These are phyloP conservation scores for Pichia sp. DNA, from an alignment of 1,139 yeast species.

Conservation along the genomic window DNA sequence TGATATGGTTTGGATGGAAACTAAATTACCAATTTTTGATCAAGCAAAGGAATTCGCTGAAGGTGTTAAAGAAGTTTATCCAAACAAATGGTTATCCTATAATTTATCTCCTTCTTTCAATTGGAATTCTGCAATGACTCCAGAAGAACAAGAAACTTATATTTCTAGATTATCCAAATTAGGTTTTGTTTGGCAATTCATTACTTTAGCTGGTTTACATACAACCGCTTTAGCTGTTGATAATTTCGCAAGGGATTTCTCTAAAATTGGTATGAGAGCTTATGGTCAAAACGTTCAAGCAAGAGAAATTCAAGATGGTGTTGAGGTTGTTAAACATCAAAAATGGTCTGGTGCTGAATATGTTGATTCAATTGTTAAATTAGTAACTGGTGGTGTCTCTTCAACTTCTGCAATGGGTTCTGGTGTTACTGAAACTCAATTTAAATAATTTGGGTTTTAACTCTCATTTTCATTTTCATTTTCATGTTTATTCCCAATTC, in stretches of 20 bases:
- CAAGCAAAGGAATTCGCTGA: slow-evolving; percentile 95
- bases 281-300: slow-evolving; percentile 84
- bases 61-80: slow-evolving; percentile 76
- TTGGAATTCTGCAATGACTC: slow-evolving; percentile 93
- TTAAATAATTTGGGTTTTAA: slow-evolving; percentile 43
- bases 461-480: no score
- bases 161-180: slow-evolving; percentile 80
- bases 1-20: slow-evolving; percentile 98
- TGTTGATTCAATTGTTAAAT: slow-evolving; percentile 82
- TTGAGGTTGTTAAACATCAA: slow-evolving; percentile 96
- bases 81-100: slow-evolving; percentile 93
- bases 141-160: slow-evolving; percentile 84
- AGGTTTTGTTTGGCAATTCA: slow-evolving; percentile 97
- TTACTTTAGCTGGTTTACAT: slow-evolving; percentile 95
- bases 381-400: slow-evolving; percentile 91
- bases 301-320: slow-evolving; percentile 82
- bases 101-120: slow-evolving; percentile 96
- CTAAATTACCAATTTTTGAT: slow-evolving; percentile 85
- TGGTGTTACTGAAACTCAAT: slow-evolving; percentile 97
- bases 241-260: slow-evolving; percentile 72
- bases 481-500: no score
- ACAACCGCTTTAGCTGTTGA: slow-evolving; percentile 92
- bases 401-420: slow-evolving; percentile 98
- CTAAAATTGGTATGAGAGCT: slow-evolving; percentile 89
- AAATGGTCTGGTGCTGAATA: slow-evolving; percentile 99